Base-by-base conservation (phyloP, 2,329 filamentous ascomycete species). In the Venturia oleaginea region DNA sequence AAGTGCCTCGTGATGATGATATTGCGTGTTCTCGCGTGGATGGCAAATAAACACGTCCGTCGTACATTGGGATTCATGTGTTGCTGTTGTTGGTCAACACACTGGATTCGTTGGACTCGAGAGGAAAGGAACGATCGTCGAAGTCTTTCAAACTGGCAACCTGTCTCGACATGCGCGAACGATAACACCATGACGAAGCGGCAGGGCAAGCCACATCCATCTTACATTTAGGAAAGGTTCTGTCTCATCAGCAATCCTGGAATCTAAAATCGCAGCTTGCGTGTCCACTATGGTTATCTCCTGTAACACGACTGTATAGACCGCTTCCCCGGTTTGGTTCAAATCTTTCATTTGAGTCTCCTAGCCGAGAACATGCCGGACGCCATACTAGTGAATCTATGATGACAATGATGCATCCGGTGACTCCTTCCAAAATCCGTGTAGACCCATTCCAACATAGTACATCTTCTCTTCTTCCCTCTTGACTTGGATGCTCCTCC, bases 381-480 rank as follows among this genome's bases (percentile, higher is more conserved):
- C 51, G 51, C 51, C 51, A n/a, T n/a, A 34, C 27, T 57, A 19
- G 27, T 19, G 24, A 34, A 27, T 34, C 4, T 34, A 57, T 57
- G 30, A 57, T 34, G 48, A 32, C n/a, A 55, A 55, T 55, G 27
- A 32, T 32, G 51, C 30, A 11, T 34, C 51, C 27, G 13, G 30
- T 34, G 27, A 57, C 51, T 57, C 51, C 30, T 34, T 34, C 51
- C 51, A 34, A 55, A 57, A 57, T 57, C 30, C 51, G 27, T 57
- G 7, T 57, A n/a, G 30, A 34, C 15, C 51, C 27, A 55, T 57
- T 34, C 51, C 51, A 32, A n/a, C 51, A 34, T 34, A 27, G 27
- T 57, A 57, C 51, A 57, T 57, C 30, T 57, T 57, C 51, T n/a
- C n/a, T 54, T 27, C 8, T 30, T 34, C 51, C 1, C 27, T 34